Evolutionary conservation across 148 eudicot species (phyloP).

Genomic region (Fagopyrum tataricum): DNA sequence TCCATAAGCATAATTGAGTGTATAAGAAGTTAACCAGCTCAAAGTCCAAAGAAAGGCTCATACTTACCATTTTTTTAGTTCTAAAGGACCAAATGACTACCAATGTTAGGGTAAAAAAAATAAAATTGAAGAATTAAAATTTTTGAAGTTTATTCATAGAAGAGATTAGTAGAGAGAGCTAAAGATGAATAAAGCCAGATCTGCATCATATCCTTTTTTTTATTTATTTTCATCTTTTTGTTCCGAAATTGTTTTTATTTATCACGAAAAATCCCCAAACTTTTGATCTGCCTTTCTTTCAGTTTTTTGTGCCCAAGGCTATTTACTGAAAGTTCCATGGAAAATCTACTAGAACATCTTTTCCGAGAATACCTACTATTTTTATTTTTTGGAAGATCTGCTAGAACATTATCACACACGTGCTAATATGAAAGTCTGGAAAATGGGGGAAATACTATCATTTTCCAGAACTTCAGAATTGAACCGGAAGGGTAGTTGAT

Average conservation of each 20-base stretch:
- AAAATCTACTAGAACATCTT: not conserved
- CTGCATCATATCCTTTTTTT: no score
- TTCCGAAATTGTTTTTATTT: no score
- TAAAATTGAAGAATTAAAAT: not conserved
- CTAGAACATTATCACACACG: no score
- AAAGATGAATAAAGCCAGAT: not conserved
- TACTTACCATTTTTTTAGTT: not conserved
- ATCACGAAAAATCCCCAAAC: not conserved
- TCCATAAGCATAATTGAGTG: not conserved
- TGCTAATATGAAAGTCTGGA: no score
- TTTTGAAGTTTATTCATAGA: not conserved
- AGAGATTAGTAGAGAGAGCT: not conserved
- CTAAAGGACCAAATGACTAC: not conserved
- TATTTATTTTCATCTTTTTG: no score
- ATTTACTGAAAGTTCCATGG: constrained; percentile 1
- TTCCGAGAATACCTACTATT: not conserved
- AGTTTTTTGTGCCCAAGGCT: not conserved
- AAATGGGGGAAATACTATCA: no score
- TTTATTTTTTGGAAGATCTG: no score
- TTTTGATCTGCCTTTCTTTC: not conserved
- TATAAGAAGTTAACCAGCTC: not conserved
- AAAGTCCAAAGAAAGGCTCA: not conserved
- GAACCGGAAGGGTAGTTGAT: no score
- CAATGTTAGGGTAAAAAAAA: not conserved
- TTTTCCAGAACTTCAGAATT: not conserved